Percentiles rank a stretch among this genome's conserved stretches.
These are phyloP conservation scores for Striga hermonthica DNA, from an alignment of 305 asterid species.

Conservation along the genomic window DNA sequence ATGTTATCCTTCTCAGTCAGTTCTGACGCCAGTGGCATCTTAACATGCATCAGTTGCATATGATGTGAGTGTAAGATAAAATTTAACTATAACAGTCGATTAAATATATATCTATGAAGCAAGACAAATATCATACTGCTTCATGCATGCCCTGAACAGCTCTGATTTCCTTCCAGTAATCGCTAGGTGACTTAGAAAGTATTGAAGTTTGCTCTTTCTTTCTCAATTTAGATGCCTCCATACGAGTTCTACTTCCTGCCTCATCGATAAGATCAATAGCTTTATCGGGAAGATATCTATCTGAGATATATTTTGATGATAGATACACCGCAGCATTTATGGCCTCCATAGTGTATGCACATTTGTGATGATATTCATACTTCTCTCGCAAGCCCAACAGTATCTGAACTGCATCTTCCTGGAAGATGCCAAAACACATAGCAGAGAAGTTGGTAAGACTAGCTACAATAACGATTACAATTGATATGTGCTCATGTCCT, in stretches of 20 bases:
- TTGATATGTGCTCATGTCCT: slow-evolving; percentile 16
- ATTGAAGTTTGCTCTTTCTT: slow-evolving; percentile 66
- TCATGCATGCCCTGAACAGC: slow-evolving; percentile 76
- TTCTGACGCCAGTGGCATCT: slow-evolving; percentile 51
- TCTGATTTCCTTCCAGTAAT: slow-evolving; percentile 91
- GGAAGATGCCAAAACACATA: slow-evolving; percentile 28
- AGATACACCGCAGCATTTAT: slow-evolving; percentile 90
- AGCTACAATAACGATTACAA: slow-evolving; percentile 20
- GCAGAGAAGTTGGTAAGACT: slow-evolving; percentile 19
- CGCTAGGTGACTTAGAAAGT: slow-evolving; percentile 68
- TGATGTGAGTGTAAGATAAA: slow-evolving; percentile 31
- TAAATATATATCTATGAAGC: slow-evolving; percentile 11
- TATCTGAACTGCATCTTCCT: slow-evolving; percentile 86
- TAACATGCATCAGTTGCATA: slow-evolving; percentile 30
- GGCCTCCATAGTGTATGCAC: slow-evolving; percentile 81
- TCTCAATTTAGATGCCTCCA: slow-evolving; percentile 69
- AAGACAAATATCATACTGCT: slow-evolving; percentile 41
- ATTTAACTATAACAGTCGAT: slow-evolving; percentile 7
- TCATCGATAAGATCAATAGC: slow-evolving; percentile 97
- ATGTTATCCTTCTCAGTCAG: slow-evolving; percentile 41
- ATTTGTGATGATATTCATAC: slow-evolving; percentile 86
- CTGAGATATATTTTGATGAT: slow-evolving; percentile 84
- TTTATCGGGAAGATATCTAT: slow-evolving; percentile 95
- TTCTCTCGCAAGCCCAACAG: slow-evolving; percentile 83
- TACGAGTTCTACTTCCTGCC: slow-evolving; percentile 97